phyloP scores from a whole-genome alignment of 179 eudicot genomes.

The Beta macrorhiza region DNA sequence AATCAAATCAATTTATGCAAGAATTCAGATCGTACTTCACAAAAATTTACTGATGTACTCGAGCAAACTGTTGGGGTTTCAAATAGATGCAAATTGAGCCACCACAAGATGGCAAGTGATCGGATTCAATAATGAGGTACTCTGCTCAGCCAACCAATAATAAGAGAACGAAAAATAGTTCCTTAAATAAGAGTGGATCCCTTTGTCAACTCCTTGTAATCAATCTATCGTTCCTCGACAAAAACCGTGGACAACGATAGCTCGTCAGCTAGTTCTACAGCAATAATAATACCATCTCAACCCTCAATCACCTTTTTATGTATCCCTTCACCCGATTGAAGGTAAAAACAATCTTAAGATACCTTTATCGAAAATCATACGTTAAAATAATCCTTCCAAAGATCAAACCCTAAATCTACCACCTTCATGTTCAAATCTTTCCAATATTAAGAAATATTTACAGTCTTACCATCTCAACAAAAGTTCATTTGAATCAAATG shows the following conservation, averaged over 20 bases:
- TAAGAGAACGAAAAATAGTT: too few relatives aligned
- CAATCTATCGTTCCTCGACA: neutral
- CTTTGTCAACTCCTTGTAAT: too few relatives aligned
- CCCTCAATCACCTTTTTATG: neutral
- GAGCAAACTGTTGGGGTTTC: neutral
- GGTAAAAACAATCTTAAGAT: neutral
- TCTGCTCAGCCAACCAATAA: too few relatives aligned
- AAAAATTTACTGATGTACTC: neutral
- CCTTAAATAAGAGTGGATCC: too few relatives aligned
- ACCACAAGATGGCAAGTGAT: neutral
- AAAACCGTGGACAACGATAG: neutral
- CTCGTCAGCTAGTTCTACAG: neutral
- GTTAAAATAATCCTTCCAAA: neutral
- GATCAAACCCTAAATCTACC: too few relatives aligned
- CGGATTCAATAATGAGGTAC: too few relatives aligned
- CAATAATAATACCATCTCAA: neutral
- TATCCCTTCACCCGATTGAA: neutral
- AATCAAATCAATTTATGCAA: neutral
- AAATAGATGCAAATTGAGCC: neutral
- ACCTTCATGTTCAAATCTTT: too few relatives aligned
- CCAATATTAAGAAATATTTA: too few relatives aligned
- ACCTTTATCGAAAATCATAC: neutral
- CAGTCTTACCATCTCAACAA: too few relatives aligned
- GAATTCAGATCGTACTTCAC: neutral
- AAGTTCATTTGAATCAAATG: too few relatives aligned